phyloP scores from a whole-genome alignment of 352 stramenopile species.

The Phytophthora chlamydospora region DNA sequence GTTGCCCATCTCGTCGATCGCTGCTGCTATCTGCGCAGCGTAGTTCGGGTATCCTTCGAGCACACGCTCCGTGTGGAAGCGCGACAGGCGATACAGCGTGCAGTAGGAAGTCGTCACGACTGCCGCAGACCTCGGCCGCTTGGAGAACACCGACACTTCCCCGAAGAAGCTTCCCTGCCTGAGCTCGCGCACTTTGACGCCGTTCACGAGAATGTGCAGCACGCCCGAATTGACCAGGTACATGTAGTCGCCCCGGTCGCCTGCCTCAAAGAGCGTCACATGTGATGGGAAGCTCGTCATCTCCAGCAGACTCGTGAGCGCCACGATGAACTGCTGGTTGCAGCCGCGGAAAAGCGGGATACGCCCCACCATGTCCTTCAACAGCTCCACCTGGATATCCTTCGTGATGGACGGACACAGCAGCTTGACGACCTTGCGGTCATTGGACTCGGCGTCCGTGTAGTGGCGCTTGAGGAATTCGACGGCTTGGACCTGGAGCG shows the following conservation, averaged over 20 bases:
- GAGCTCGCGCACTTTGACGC: constrained; percentile 67
- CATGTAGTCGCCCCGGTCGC: constrained; percentile 74
- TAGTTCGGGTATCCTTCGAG: constrained; percentile 68
- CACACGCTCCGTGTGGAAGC: constrained; percentile 67
- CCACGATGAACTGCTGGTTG: constrained; percentile 64
- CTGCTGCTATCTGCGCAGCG: constrained; percentile 42
- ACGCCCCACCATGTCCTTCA: constrained; percentile 59
- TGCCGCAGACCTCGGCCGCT: constrained; percentile 58
- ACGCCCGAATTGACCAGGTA: constrained; percentile 73
- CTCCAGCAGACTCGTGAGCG: constrained; percentile 71
- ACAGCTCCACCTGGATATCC: constrained; percentile 74
- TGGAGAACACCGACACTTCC: constrained; percentile 74
- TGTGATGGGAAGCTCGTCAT: constrained; percentile 63
- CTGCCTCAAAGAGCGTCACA: constrained; percentile 55
- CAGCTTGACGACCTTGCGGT: constrained; percentile 64
- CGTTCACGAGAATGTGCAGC: constrained; percentile 64
- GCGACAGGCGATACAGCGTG: constrained; percentile 68
- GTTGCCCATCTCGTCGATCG: constrained; percentile 57
- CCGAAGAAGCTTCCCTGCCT: constrained; percentile 72
- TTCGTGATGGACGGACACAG: constrained; percentile 78
- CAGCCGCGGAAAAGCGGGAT: constrained; percentile 75
- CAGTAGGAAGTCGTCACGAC: constrained; percentile 66
- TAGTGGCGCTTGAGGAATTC: constrained; percentile 74
- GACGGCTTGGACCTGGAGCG: constrained; percentile 53
- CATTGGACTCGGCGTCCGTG: constrained; percentile 71